Evolutionary conservation across 2,329 filamentous ascomycete species (phyloP).

Genomic region (Colletotrichum tofieldiae): DNA sequence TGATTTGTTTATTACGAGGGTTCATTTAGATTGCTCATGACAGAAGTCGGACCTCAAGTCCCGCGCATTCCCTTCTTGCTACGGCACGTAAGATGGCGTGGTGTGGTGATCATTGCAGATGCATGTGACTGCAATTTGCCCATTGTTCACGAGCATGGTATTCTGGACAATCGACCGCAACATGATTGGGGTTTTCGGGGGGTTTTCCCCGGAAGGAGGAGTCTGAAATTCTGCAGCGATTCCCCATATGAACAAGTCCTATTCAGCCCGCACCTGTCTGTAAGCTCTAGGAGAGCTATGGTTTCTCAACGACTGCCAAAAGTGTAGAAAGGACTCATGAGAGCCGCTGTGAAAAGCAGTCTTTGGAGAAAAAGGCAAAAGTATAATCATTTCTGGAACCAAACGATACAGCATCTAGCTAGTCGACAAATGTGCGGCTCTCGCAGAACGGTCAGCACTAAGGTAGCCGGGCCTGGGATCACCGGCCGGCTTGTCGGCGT

Average conservation of each 20-base stretch:
- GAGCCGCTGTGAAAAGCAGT: not conserved
- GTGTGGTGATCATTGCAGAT: too few species aligned
- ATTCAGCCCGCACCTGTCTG: too few species aligned
- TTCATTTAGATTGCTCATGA: too few species aligned
- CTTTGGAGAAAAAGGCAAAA: not conserved
- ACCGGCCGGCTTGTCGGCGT: not conserved
- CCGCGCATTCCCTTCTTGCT: not conserved
- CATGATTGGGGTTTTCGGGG: too few species aligned
- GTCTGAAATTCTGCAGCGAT: too few species aligned
- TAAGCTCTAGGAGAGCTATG: not conserved
- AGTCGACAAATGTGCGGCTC: not conserved
- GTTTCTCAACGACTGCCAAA: not conserved
- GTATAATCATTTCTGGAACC: not conserved
- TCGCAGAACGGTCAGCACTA: not conserved
- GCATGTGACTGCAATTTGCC: too few species aligned
- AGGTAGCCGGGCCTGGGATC: too few species aligned
- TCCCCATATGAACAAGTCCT: too few species aligned
- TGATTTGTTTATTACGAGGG: too few species aligned
- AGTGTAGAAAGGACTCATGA: not conserved
- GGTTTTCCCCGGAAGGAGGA: too few species aligned
- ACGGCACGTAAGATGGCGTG: not conserved
- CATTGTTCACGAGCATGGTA: too few species aligned
- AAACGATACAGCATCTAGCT: not conserved
- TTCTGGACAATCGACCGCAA: too few species aligned
- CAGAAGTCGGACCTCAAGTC: not conserved